Percentiles rank a stretch among this genome's conserved stretches.
phyloP scores from a whole-genome alignment of 2,329 filamentous ascomycete genomes.

The Eurotiales sp. region DNA sequence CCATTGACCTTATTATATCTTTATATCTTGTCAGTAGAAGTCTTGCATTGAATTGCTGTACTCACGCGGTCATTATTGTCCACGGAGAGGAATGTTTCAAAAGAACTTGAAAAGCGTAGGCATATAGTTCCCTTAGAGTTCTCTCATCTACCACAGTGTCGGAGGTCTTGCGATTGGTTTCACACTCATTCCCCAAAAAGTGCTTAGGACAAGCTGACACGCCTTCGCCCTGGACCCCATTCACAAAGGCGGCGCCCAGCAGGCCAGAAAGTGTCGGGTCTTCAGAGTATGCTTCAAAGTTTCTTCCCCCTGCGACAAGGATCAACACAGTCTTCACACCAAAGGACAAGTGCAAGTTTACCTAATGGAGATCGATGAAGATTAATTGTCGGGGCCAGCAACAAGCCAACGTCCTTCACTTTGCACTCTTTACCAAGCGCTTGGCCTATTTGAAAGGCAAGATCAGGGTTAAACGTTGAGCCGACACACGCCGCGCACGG shows the following conservation, averaged over 20 bases:
- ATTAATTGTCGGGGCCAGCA: slow-evolving; percentile 74
- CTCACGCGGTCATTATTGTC: no score
- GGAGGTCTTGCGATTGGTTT: no score
- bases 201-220: slow-evolving; percentile 72
- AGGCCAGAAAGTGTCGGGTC: slow-evolving; percentile 74
- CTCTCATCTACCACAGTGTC: no score
- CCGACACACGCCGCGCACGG: slow-evolving; percentile 75
- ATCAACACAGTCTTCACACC: no score
- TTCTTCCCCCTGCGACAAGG: no score
- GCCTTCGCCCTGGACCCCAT: slow-evolving; percentile 63
- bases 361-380: slow-evolving; percentile 78
- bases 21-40: no score
- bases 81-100: no score
- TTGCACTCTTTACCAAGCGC: slow-evolving; percentile 68
- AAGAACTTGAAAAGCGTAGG: no score
- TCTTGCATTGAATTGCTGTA: no score
- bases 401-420: slow-evolving; percentile 68
- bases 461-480: slow-evolving; percentile 70
- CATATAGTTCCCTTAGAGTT: no score
- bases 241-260: slow-evolving; percentile 67
- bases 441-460: slow-evolving; percentile 65
- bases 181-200: slow-evolving; percentile 27
- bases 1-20: slow-evolving; percentile 9
- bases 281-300: slow-evolving; percentile 71
- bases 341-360: slow-evolving; percentile 61